phyloP scores from a whole-genome alignment of 2,329 filamentous ascomycete species.

The Alternaria arborescens region DNA sequence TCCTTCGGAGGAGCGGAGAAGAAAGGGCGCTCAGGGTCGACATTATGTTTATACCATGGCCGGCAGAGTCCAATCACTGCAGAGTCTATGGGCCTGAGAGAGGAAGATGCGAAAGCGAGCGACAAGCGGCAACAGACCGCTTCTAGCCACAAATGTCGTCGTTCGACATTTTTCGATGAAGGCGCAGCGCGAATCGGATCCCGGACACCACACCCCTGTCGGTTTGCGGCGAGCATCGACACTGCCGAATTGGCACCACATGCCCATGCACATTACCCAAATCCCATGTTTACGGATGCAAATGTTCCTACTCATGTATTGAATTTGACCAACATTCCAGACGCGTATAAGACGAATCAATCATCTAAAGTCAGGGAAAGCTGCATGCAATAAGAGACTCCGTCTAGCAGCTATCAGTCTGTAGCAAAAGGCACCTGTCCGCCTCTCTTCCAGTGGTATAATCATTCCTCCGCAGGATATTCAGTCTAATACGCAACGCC shows the following conservation, averaged over 20 bases:
- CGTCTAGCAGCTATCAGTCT: slow-evolving; percentile 1
- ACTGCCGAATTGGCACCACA: slow-evolving; percentile 14
- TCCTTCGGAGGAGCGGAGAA: slow-evolving; percentile 37
- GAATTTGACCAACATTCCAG: neutral
- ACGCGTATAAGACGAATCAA: neutral
- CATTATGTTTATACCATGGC: slow-evolving; percentile 42
- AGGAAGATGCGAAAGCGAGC: slow-evolving; percentile 10
- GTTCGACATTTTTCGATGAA: slow-evolving; percentile 26
- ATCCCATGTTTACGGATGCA: neutral
- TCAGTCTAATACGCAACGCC: slow-evolving; percentile 14
- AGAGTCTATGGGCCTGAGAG: slow-evolving; percentile 1
- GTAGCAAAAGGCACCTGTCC: slow-evolving; percentile 1
- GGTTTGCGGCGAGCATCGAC: slow-evolving; percentile 13
- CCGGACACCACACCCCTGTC: slow-evolving; percentile 18
- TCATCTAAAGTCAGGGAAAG: neutral
- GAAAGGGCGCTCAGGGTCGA: slow-evolving; percentile 34
- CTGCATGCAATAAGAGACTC: neutral
- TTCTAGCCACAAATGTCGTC: slow-evolving; percentile 20
- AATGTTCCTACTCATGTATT: neutral
- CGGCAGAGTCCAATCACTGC: slow-evolving; percentile 11
- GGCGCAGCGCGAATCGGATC: slow-evolving; percentile 23
- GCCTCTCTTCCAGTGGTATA: slow-evolving; percentile 2
- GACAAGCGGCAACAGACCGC: slow-evolving; percentile 11
- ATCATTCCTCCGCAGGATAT: neutral
- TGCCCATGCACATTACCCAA: neutral